Base-by-base conservation (phyloP, 176 grass and related monocot genomes). In the Aegilops umbellulata region DNA sequence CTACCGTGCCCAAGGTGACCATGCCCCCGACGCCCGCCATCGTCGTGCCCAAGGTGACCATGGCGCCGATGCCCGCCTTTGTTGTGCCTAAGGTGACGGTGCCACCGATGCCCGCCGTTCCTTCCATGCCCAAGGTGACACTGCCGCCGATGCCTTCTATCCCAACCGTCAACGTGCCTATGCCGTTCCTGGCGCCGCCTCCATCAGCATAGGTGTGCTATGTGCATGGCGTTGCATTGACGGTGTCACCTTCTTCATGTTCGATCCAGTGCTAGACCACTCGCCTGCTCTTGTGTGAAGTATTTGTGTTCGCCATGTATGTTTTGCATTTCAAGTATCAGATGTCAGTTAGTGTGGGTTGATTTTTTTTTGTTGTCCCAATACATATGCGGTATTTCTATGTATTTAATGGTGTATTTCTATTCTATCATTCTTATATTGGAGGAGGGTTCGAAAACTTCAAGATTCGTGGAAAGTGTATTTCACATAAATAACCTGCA, bases 151-250 rank as follows among this genome's bases (percentile, higher is more conserved):
- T 85, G 34, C 83, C 74, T 7, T 38, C 73, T 71, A 69, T 63
- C 77, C 82, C 87, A 5, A 11, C 5, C n/a, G 69, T 66, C 2
- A 82, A 42, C 30, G 60, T 68, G n/a, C 77, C 88, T 1, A 27
- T 76, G 74, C 69, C 83, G 5, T 69, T 81, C 77, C 19, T 61
- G 23, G 69, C 77, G 0, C 69, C 83, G 5, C 61, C 83, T 10
- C 83, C 83, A 3, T 80, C 88, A 13, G 34, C 61, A 10, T 79
- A 84, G 41, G 8, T 4, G 10, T 13, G 14, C 41, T 10, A 44
- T 44, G 41, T 12, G 10, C 41, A 38, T 38, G 36, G 36, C 6
- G 36, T 32, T 32, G 31, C 31, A 32, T 32, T 32, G 31, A 32
- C 31, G 6, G 36, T 38, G 7, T 38, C 36, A 1, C 8, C 8